These are phyloP conservation scores for Phytophthora pinifolia DNA, from an alignment of 352 stramenopile species.

Conservation along the genomic window DNA sequence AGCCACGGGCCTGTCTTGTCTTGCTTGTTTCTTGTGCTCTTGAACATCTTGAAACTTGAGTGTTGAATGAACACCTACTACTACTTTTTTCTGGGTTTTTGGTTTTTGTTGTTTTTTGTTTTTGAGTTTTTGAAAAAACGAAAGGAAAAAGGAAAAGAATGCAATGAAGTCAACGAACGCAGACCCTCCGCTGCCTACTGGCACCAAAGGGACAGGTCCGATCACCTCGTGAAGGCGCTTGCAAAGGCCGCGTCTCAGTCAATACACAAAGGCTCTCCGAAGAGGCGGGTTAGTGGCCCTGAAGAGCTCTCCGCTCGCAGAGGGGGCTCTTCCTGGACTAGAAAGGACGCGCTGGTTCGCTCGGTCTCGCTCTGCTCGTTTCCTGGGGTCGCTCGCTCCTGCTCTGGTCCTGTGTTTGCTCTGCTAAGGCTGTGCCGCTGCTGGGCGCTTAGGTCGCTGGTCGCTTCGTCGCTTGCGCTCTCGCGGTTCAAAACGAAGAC, in stretches of 20 bases:
- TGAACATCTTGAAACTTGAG: slow-evolving; percentile 9
- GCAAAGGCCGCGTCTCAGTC: background rate
- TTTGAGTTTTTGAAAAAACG: slow-evolving; percentile 4
- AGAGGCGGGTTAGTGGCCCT: slow-evolving; percentile 11
- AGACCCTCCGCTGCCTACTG: slow-evolving; percentile 8
- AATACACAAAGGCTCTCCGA: slow-evolving; percentile 13
- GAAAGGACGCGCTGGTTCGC: background rate
- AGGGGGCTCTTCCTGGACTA: slow-evolving; percentile 7
- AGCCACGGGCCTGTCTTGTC: slow-evolving; percentile 13
- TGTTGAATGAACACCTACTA: slow-evolving; percentile 24
- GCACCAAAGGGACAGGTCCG: slow-evolving; percentile 14
- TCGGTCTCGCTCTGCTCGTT: background rate
- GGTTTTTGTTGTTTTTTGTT: slow-evolving; percentile 20
- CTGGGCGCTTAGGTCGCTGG: slow-evolving; percentile 18
- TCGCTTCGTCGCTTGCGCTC: slow-evolving; percentile 15
- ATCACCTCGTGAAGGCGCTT: slow-evolving; percentile 7
- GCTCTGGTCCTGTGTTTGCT: slow-evolving; percentile 7
- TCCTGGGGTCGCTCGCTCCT: background rate
- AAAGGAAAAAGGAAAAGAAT: slow-evolving; percentile 1
- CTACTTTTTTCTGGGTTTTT: slow-evolving; percentile 21
- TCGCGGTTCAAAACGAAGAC: slow-evolving; percentile 23
- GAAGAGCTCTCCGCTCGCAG: slow-evolving; percentile 18
- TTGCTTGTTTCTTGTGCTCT: slow-evolving; percentile 20
- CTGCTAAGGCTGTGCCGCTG: slow-evolving; percentile 11
- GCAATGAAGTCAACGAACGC: slow-evolving; percentile 13